These are phyloP conservation scores for Phtheirospermum japonicum DNA, from an alignment of 257 asterid species.

Conservation along the genomic window DNA sequence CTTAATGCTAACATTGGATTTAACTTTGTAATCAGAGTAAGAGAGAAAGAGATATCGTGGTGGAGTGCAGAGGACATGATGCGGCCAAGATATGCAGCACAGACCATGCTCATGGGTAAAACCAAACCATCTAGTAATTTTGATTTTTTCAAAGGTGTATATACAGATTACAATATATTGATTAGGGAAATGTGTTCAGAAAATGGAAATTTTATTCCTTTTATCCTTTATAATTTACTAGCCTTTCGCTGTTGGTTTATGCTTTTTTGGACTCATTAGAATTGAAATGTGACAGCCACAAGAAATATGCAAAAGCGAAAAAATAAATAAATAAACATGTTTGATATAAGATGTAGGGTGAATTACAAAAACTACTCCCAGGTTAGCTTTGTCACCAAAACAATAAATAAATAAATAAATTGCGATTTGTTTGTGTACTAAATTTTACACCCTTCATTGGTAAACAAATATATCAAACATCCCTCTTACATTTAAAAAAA, in stretches of 20 bases:
- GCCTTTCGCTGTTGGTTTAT: not conserved
- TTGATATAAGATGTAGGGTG: not conserved
- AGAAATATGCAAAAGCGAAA: not conserved
- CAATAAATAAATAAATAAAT: too few species aligned
- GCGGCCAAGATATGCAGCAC: slow-evolving; percentile 77
- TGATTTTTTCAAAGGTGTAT: not conserved
- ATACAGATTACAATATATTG: not conserved
- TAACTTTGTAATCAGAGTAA: slow-evolving; percentile 40
- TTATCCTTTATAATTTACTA: not conserved
- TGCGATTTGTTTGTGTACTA: too few species aligned
- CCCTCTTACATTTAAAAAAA: too few species aligned
- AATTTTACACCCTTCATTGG: too few species aligned
- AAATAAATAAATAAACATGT: not conserved
- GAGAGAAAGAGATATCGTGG: slow-evolving; percentile 64
- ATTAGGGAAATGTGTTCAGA: not conserved
- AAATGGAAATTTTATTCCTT: not conserved
- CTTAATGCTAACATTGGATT: slow-evolving; percentile 14
- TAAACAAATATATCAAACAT: too few species aligned
- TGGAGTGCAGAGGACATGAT: slow-evolving; percentile 98
- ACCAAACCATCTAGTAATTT: not conserved
- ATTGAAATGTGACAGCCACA: not conserved
- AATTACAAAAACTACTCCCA: not conserved
- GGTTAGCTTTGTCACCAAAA: too few species aligned
- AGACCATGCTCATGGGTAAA: slow-evolving; percentile 94
- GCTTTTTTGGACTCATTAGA: not conserved